Evolutionary conservation across 805 yeast genomes (phyloP).

Genomic region (Candida suzukii): DNA sequence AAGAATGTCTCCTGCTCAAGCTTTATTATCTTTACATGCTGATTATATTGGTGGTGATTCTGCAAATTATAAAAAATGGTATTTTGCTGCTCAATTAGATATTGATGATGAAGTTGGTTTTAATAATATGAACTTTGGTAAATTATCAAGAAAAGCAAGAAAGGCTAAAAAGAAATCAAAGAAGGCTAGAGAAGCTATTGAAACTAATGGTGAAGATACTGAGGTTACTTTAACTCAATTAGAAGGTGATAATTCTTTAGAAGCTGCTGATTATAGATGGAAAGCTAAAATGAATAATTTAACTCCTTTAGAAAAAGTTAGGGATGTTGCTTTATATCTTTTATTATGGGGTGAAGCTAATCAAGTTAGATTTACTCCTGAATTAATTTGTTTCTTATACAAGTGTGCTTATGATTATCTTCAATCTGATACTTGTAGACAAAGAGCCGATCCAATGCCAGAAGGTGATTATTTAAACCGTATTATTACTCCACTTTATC

Average conservation of each 20-base stretch:
- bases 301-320: slow-evolving; percentile 71
- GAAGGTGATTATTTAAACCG: slow-evolving; percentile 90
- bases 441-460: slow-evolving; percentile 74
- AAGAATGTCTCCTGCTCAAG: slow-evolving; percentile 87
- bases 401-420: slow-evolving; percentile 92
- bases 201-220: slow-evolving; percentile 55
- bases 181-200: slow-evolving; percentile 64
- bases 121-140: slow-evolving; percentile 73
- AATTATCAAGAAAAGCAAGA: slow-evolving; percentile 70
- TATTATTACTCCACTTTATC: slow-evolving; percentile 85
- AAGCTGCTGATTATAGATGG: slow-evolving; percentile 82
- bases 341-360: slow-evolving; percentile 88
- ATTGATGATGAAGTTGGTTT: slow-evolving; percentile 80
- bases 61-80: slow-evolving; percentile 84
- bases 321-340: slow-evolving; percentile 70
- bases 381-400: slow-evolving; percentile 87
- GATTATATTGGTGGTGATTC: slow-evolving; percentile 86
- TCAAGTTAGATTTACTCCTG: slow-evolving; percentile 90
- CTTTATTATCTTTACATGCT: slow-evolving; percentile 73
- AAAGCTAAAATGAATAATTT: slow-evolving; percentile 69
- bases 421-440: slow-evolving; percentile 84
- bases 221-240: slow-evolving; percentile 54
- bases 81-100: slow-evolving; percentile 82
- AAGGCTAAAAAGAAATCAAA: slow-evolving; percentile 76
- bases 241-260: slow-evolving; percentile 80